Percentiles rank a stretch among this genome's conserved stretches.
phyloP scores from a whole-genome alignment of 495 filamentous ascomycete genomes.

The Cryomyces antarcticus region DNA sequence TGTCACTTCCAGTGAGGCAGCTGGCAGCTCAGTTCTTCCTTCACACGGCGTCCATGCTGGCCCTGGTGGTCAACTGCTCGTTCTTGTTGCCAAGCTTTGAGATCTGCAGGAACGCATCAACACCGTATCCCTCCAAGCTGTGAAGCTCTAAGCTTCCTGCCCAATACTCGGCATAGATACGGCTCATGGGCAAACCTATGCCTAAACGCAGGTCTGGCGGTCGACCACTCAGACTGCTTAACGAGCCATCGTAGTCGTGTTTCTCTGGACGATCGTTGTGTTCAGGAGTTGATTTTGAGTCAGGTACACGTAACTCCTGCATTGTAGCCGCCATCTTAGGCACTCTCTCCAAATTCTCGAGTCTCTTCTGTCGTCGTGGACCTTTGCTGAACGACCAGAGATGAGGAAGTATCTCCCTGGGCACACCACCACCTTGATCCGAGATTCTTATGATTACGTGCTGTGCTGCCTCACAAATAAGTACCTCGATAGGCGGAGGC shows the following conservation, averaged over 20 bases:
- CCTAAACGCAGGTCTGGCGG: conserved; percentile 78
- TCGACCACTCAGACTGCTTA: conserved; percentile 56
- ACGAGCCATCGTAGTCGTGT: conserved; percentile 25
- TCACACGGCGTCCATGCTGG: conserved; percentile 76
- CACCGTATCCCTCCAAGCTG: conserved; percentile 86
- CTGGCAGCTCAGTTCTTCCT: not conserved
- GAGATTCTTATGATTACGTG: conserved; percentile 95
- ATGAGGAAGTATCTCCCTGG: conserved; percentile 63
- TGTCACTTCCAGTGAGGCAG: no score
- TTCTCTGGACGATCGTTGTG: conserved; percentile 12
- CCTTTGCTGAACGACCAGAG: conserved; percentile 95
- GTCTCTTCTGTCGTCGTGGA: conserved; percentile 44
- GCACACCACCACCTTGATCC: conserved; percentile 85
- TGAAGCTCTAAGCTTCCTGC: conserved; percentile 83
- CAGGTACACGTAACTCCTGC: conserved; percentile 45
- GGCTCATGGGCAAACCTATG: conserved; percentile 83
- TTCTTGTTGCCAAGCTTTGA: conserved; percentile 97
- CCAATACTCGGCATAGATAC: conserved; percentile 98
- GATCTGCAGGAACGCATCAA: conserved; percentile 95
- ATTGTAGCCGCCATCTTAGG: conserved; percentile 88
- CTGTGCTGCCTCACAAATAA: conserved; percentile 82
- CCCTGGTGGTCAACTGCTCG: conserved; percentile 78
- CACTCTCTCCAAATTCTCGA: conserved; percentile 69
- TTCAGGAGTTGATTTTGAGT: conserved; percentile 2
- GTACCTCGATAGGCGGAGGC: conserved; percentile 74